Evolutionary conservation across 352 stramenopile species (phyloP).

Genomic region (Thraustotheca clavata): DNA sequence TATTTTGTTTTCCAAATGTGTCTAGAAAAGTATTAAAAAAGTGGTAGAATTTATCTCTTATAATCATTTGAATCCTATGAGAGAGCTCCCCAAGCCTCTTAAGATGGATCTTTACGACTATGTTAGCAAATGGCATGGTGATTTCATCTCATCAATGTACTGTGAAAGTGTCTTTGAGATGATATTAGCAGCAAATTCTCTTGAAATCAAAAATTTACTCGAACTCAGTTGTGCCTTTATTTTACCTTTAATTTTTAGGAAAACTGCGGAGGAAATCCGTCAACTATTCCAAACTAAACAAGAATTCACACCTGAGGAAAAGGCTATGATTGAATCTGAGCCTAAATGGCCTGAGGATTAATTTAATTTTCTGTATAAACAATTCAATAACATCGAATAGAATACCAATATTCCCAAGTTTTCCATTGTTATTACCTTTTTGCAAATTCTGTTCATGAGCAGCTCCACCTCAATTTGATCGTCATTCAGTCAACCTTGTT

Average conservation of each 20-base stretch:
- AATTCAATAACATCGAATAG: too few relatives aligned
- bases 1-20: too few relatives aligned
- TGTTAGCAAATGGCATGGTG: constrained; percentile 91
- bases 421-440: too few relatives aligned
- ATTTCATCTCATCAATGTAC: constrained; percentile 90
- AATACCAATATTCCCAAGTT: too few relatives aligned
- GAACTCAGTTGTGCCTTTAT: constrained; percentile 4
- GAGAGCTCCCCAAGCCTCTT: constrained; percentile 96
- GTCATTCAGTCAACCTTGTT: too few relatives aligned
- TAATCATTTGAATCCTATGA: constrained; percentile 96
- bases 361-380: too few relatives aligned
- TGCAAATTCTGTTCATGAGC: too few relatives aligned
- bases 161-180: constrained; percentile 92
- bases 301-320: too few relatives aligned
- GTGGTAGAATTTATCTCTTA: constrained; percentile 95
- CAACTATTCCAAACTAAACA: constrained; percentile 94
- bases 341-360: too few relatives aligned
- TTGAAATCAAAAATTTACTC: constrained; percentile 79
- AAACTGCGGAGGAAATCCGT: constrained; percentile 91
- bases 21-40: too few relatives aligned
- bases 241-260: constrained; percentile 33
- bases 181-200: constrained; percentile 92
- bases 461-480: too few relatives aligned
- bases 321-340: too few relatives aligned
- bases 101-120: constrained; percentile 34